Conservation (phyloP, 495 filamentous ascomycete genomes). For the Annulohypoxylon nitens region DNA sequence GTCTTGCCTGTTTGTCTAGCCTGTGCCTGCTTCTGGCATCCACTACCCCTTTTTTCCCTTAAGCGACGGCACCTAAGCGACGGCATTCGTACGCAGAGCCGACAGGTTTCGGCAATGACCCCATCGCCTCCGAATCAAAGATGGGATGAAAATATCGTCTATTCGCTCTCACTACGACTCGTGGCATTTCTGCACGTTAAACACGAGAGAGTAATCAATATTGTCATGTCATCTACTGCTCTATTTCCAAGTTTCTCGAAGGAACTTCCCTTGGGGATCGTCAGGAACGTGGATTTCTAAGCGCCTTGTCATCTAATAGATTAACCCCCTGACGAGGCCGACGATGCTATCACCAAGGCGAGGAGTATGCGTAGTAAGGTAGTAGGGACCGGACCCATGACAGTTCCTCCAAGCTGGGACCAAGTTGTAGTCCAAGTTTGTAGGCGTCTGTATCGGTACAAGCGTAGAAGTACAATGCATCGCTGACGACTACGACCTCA, state of each 20-base stretch:
- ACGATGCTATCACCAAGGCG: background rate
- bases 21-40: background rate
- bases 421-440: constrained; percentile 4
- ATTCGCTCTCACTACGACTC: constrained; percentile 1
- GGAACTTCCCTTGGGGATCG: constrained; percentile 4
- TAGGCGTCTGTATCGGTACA: constrained; percentile 28
- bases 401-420: constrained; percentile 10
- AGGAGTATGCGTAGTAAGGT: constrained; percentile 8
- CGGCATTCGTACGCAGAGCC: constrained; percentile 5
- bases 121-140: constrained; percentile 5
- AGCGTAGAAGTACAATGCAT: constrained; percentile 26
- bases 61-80: constrained; percentile 6
- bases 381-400: background rate
- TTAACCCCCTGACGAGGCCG: constrained; percentile 7
- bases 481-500: background rate
- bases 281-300: constrained; percentile 24
- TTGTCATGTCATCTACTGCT: constrained; percentile 8
- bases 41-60: constrained; percentile 7
- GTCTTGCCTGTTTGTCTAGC: background rate
- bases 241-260: constrained; percentile 22
- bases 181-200: constrained; percentile 3
- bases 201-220: constrained; percentile 13
- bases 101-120: constrained; percentile 13
- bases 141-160: constrained; percentile 12
- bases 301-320: constrained; percentile 17